Conservation (phyloP, 352 stramenopile genomes). For the Phytophthora chlamydospora region DNA sequence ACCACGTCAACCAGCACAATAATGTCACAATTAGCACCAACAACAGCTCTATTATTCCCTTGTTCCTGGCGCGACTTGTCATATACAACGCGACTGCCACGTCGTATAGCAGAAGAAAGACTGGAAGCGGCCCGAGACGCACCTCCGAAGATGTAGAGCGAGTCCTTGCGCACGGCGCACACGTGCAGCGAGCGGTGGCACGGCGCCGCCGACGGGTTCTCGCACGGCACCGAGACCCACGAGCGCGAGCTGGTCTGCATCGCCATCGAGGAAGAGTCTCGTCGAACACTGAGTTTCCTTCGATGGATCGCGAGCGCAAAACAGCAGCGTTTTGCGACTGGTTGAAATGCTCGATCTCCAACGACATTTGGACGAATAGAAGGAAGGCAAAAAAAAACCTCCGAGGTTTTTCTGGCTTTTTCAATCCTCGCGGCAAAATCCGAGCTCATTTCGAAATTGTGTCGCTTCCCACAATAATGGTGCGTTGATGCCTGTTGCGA, state of each 20-base stretch:
- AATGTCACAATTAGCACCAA: neutral
- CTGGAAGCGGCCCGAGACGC: neutral
- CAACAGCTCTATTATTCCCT: neutral
- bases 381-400: neutral
- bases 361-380: neutral
- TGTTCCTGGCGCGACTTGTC: neutral
- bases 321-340: neutral
- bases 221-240: constrained; percentile 78
- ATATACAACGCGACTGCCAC: neutral
- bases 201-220: constrained; percentile 83
- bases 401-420: constrained; percentile 10
- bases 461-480: constrained; percentile 15
- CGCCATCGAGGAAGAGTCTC: constrained; percentile 15
- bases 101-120: neutral
- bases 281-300: constrained; percentile 16
- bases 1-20: neutral
- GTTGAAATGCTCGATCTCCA: neutral
- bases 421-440: neutral
- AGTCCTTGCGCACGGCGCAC: constrained; percentile 90
- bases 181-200: constrained; percentile 95
- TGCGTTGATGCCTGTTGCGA: neutral
- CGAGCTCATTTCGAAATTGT: constrained; percentile 23
- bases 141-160: constrained; percentile 94
- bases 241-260: constrained; percentile 57
- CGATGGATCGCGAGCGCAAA: constrained; percentile 17